Evolutionary conservation across 2,329 filamentous ascomycete species (phyloP), one percentile per base, ranked within the genome.

Genomic region (Penicillium sp.): DNA sequence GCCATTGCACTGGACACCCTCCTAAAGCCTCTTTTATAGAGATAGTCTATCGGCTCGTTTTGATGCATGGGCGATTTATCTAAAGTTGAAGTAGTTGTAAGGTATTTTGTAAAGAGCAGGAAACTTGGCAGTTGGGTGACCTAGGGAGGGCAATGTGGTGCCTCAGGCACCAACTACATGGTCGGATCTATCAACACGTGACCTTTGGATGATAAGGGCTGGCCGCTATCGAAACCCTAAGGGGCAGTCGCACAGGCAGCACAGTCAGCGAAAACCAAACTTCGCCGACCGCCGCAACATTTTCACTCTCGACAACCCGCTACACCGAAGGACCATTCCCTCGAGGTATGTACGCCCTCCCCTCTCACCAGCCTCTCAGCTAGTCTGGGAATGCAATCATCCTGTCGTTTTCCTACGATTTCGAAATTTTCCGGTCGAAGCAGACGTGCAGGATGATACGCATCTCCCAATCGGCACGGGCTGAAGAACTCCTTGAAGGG

Each of bases 401-500:
- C 61, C 38, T 71, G 65, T 59, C 60, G 62, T 67, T 38, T 67
- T 64, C 28, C 54, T 68, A 57, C 63, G 57, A 59, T 56, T 28
- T 22, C 12, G 49, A 61, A 45, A 62, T 59, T 55, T n/a, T 45
- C 56, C 47, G 22, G 57, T 56, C 56, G 28, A 58, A 64, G 58
- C 66, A 62, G 65, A 50, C 47, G 57, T 53, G 58, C 65, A 72
- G 62, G 71, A 78, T 79, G 77, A 80, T 79, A 80, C 78, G 77
- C 76, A 72, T 78, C 73, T 76, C 73, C 73, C 72, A 74, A 55
- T 69, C 80, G 73, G 75, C 79, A 86, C 80, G 85, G 87, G 87
- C 85, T 87, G 85, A 88, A 88, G 86, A 89, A 87, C 86, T 86
- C 85, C 86, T 82, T 75, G 68, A 67, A 70, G 74, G 72, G 86